Base-by-base conservation (phyloP, 2,329 filamentous ascomycete species). In the Ophiostoma ips region DNA sequence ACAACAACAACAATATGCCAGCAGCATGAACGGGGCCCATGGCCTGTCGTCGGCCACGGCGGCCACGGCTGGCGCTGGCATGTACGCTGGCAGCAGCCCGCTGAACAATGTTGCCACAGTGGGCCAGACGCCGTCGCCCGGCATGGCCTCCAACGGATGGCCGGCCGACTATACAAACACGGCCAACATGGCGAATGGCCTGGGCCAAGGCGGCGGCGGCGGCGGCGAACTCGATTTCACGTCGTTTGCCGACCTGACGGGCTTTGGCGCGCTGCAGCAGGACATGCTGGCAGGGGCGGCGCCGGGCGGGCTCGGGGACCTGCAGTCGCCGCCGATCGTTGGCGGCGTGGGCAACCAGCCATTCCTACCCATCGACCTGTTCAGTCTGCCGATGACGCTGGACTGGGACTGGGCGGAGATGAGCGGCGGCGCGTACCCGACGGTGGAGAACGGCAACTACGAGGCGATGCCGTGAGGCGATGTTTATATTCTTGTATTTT, bases 361-460 rank as follows among this genome's bases (percentile, higher is more conserved):
- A 0, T 83, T 95, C 59, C 79, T 96, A 19, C 90, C 92, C 5
- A 87, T 90, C 59, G 92, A 96, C 66, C 67, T 96, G 24, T 98
- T 92, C 80, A 84, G 90, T 63, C 82, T 96, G 77, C 89, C 90
- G 1, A 94, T 95, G 82, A 94, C 87, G 3, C 74, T 96, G 19
- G 90, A 96, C 62, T 95, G 89, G 88, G 87, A 77, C 60, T 82
- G 77, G 76, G 77, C 77, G 1, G 78, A 81, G 63, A 79, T 82
- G 71, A 80, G 75, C 31, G 77, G 77, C n/a, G 78, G 77, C 10
- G 70, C 72, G 2, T 81, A 81, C 57, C 77, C 78, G 11, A 73
- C 73, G 24, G 78, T 81, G 37, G 78, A 82, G 59, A 82, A 81
- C 55, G 77, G 77, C 6, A 73, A 71, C 52, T 74, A 71, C 58